A percentile compares a stretch with the other conserved stretches of the same genome.
Conservation (phyloP, 345 rosid genomes). For the Citrus trifoliata region DNA sequence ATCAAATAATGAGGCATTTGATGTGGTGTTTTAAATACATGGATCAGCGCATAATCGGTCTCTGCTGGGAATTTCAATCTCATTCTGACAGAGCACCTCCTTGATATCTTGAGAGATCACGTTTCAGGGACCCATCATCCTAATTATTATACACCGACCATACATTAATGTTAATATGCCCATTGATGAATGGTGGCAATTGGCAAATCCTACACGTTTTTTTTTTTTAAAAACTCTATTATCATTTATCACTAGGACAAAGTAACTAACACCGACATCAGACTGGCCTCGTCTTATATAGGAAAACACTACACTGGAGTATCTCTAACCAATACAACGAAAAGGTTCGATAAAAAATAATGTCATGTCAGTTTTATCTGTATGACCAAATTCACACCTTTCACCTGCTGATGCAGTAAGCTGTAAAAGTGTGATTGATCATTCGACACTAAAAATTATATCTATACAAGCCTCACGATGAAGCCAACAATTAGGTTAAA, state of each 20-base stretch:
- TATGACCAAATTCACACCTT: too few relatives aligned
- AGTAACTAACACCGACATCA: too few relatives aligned
- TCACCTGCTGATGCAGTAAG: neutral
- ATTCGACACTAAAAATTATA: neutral
- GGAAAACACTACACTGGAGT: too few relatives aligned
- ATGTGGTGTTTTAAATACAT: neutral
- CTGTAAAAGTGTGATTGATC: neutral
- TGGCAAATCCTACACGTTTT: too few relatives aligned
- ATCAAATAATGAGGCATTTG: neutral
- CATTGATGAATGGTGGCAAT: too few relatives aligned
- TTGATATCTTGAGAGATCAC: neutral
- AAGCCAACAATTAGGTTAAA: constrained; percentile 18
- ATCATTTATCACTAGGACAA: too few relatives aligned
- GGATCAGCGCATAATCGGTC: neutral
- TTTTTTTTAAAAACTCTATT: too few relatives aligned
- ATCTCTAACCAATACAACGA: too few relatives aligned
- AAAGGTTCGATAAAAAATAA: too few relatives aligned
- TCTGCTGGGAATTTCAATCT: neutral
- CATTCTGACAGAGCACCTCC: too few relatives aligned
- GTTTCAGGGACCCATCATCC: neutral
- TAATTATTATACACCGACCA: neutral
- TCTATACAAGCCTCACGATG: constrained; percentile 23
- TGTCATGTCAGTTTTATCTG: too few relatives aligned
- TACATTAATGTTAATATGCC: neutral
- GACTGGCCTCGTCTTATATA: too few relatives aligned